Percentiles rank a stretch among this genome's conserved stretches.
Conservation (phyloP, 2,329 filamentous ascomycete genomes). For the Ascochyta viciae-villosae region DNA sequence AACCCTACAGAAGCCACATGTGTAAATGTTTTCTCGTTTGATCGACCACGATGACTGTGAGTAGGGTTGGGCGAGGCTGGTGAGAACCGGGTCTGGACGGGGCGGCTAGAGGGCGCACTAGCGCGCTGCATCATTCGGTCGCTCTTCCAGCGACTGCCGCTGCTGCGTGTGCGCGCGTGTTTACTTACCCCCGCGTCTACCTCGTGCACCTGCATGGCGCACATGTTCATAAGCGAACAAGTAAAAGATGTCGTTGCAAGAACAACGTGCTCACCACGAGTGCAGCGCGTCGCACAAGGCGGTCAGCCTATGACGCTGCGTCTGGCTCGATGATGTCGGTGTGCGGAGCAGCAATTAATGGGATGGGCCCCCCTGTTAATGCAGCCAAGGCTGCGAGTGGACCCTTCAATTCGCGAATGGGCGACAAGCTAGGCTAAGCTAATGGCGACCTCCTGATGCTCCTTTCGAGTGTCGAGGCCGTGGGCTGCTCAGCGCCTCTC, state of each 20-base stretch:
- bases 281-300: constrained; percentile 10
- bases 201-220: constrained; percentile 10
- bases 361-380: constrained; percentile 13
- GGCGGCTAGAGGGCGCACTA: constrained; percentile 13
- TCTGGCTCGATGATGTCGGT: constrained; percentile 17
- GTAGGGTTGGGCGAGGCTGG: constrained; percentile 9
- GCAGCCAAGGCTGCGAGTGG: constrained; percentile 18
- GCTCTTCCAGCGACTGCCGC: constrained; percentile 4
- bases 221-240: constrained; percentile 4
- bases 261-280: constrained; percentile 16
- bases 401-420: constrained; percentile 20
- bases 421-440: constrained; percentile 20
- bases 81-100: constrained; percentile 7
- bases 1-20: background rate
- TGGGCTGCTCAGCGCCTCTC: constrained; percentile 16
- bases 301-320: constrained; percentile 11
- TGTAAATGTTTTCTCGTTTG: background rate
- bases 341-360: constrained; percentile 20
- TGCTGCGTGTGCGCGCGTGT: constrained; percentile 6
- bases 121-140: constrained; percentile 11
- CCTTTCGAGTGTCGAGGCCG: constrained; percentile 17
- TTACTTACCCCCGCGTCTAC: constrained; percentile 5
- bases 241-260: background rate
- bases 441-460: constrained; percentile 23
- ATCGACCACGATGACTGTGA: constrained; percentile 9